Percentiles rank a stretch among this genome's conserved stretches.
phyloP scores from a whole-genome alignment of 257 asterid genomes.

The Rhazya stricta region DNA sequence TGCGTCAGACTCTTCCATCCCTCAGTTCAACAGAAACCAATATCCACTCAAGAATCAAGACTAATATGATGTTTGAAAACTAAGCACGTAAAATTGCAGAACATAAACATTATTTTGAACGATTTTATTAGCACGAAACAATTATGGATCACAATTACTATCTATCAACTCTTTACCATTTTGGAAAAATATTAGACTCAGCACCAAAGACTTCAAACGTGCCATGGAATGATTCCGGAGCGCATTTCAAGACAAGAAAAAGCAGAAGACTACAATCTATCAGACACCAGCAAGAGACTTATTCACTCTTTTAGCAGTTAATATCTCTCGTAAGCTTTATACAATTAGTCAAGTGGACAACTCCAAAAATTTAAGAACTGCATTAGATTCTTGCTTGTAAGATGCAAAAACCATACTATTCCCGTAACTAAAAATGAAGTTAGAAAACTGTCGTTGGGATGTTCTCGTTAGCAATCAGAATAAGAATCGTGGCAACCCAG shows the following conservation, averaged over 20 bases:
- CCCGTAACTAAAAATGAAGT: background rate
- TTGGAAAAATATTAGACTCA: background rate
- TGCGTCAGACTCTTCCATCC: background rate
- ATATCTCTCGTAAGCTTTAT: background rate
- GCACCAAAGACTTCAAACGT: background rate
- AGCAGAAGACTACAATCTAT: background rate
- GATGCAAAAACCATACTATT: background rate
- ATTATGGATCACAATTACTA: background rate
- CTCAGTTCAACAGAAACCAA: background rate
- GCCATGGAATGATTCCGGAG: background rate
- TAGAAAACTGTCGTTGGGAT: background rate
- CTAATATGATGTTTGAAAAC: background rate
- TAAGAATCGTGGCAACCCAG: background rate
- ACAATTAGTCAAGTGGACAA: background rate
- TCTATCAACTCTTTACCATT: background rate
- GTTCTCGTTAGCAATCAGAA: background rate
- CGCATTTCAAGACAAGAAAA: background rate
- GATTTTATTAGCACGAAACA: background rate
- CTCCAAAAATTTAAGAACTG: background rate
- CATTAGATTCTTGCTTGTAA: background rate
- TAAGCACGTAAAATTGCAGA: background rate
- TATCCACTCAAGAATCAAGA: background rate
- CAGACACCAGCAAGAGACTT: background rate
- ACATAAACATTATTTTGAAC: background rate
- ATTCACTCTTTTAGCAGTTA: background rate